Evolutionary conservation across 768 basidiomycete genomes (phyloP).

Genomic region (Lentinula edodes): DNA sequence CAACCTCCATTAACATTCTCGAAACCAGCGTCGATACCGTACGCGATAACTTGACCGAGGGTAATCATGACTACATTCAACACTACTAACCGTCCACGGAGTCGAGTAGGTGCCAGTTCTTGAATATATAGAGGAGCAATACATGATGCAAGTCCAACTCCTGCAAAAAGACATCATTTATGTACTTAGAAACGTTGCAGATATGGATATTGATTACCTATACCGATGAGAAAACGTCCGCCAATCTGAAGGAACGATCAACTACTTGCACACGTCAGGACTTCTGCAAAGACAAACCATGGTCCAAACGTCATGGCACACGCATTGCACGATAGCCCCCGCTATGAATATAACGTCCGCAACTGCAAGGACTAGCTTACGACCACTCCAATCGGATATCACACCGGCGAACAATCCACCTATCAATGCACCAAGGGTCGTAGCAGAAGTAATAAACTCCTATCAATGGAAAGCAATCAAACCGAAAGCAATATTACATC

Average conservation of each 20-base stretch:
- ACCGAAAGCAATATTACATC: background rate
- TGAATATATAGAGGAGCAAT: conserved; percentile 82
- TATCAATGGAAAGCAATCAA: conserved; percentile 16
- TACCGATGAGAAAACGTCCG: conserved; percentile 69
- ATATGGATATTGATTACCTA: conserved; percentile 12
- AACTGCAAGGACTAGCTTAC: conserved; percentile 56
- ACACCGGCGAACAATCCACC: conserved; percentile 70
- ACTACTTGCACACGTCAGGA: background rate
- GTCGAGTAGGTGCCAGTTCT: conserved; percentile 70
- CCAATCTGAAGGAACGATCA: conserved; percentile 40
- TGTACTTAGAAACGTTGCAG: background rate
- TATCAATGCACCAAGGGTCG: conserved; percentile 71
- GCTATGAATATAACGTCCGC: conserved; percentile 72
- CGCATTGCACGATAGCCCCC: conserved; percentile 68
- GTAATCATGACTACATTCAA: conserved; percentile 83
- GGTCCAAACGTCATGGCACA: conserved; percentile 61
- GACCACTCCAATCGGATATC: conserved; percentile 66
- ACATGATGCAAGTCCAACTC: conserved; percentile 72
- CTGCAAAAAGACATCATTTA: conserved; percentile 14
- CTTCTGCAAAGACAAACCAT: conserved; percentile 41
- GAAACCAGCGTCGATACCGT: conserved; percentile 67
- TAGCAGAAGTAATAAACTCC: conserved; percentile 80
- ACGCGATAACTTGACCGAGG: conserved; percentile 73
- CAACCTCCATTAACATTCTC: conserved; percentile 57
- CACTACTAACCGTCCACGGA: conserved; percentile 74